Evolutionary conservation across 768 basidiomycete genomes (phyloP), one percentile per base, ranked within the genome.

Genomic region (Trametes meyenii): DNA sequence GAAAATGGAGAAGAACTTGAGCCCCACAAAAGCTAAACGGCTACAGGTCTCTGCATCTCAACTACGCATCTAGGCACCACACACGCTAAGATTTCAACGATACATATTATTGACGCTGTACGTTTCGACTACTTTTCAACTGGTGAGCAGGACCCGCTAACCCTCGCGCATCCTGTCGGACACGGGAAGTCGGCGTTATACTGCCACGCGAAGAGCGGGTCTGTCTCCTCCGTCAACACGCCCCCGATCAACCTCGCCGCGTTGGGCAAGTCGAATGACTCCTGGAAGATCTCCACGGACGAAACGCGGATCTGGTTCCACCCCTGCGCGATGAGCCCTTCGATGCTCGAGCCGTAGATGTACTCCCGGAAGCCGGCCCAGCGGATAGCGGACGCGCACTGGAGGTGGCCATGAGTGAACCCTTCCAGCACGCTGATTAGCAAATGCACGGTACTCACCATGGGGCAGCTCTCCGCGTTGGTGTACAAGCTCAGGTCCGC

Each of bases 381-480:
- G 24, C 57, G 62, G 46, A 63, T 55, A 19, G 62, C 62, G 29
- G 52, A 63, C 5, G 62, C 56, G 62, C 62, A 63, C 62, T 63
- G 19, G 8, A 5, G 40, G 19, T 19, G 29, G 44, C 44, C 29
- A 6, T 26, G 29, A n/a, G 38, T 10, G 12, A 26, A 10, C 26
- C 24, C 44, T 14, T n/a, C 19, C 7, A 16, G 16, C 4, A 29
- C n/a, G n/a, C n/a, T 7, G 13, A 12, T 38, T 11, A 17, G 36
- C 12, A 6, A 1, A 35, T 8, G 21, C 13, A 1, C 13, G 23
- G n/a, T 11, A 29, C 62, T 44, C 16, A 58, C 62, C 62, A 63
- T 63, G 6, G 62, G 56, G 23, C 62, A 63, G 40, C 62, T 63
- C 57, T 63, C 62, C 1, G 62, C 62, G 52, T 63, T 62, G 35